These are phyloP conservation scores for Leishmania tarentolae DNA, from an alignment of 208 protist genomes.

Conservation along the genomic window DNA sequence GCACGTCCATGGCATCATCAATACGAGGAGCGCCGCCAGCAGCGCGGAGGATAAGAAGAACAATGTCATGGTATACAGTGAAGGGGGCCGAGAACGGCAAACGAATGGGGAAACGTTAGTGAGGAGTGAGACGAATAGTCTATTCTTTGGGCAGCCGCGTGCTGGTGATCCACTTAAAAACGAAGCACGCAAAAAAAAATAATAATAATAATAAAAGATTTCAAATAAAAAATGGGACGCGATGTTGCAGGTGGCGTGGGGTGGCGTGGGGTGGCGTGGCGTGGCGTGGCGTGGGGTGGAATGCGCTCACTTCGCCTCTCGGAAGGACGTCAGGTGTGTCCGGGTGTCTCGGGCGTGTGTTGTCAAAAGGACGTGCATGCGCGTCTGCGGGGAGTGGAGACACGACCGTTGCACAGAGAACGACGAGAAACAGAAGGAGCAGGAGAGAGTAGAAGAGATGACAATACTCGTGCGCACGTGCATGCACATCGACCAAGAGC, in stretches of 20 bases:
- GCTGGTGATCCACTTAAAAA: not conserved
- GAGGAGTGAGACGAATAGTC: not conserved
- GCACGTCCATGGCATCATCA: not conserved
- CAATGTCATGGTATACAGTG: not conserved
- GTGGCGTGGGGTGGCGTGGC: too few species aligned
- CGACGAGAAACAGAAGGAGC: not conserved
- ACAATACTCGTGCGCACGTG: not conserved
- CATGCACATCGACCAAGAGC: not conserved
- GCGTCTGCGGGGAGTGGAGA: not conserved
- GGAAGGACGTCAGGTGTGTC: not conserved
- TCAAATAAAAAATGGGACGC: not conserved
- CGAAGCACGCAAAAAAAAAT: not conserved
- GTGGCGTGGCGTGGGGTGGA: too few species aligned
- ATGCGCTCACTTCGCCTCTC: not conserved
- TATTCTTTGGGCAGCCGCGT: not conserved
- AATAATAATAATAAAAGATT: too few species aligned
- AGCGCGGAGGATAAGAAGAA: not conserved
- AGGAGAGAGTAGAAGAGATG: not conserved
- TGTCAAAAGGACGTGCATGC: not conserved
- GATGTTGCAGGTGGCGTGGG: not conserved
- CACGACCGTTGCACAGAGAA: not conserved
- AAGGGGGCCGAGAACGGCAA: not conserved
- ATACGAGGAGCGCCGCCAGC: not conserved
- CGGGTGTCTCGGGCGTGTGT: not conserved
- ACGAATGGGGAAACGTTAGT: not conserved